Evolutionary conservation across 2,329 filamentous ascomycete genomes (phyloP).

Genomic region (Tricladium varicosporioides): DNA sequence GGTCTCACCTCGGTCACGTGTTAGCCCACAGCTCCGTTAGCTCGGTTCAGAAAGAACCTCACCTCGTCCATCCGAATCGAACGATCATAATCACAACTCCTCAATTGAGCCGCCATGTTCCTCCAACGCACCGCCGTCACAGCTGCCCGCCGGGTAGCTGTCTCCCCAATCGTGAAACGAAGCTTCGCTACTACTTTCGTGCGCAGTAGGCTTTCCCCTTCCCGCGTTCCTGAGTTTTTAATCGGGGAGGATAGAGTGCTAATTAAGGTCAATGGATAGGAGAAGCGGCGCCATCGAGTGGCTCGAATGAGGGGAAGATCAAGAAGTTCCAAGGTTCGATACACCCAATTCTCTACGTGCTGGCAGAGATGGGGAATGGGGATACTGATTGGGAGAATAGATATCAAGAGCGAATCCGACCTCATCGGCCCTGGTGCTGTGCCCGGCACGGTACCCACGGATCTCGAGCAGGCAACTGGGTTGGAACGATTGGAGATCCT

Average conservation of each 20-base stretch:
- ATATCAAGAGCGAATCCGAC: constrained; percentile 79
- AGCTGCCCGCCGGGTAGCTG: constrained; percentile 59
- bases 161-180: constrained; percentile 53
- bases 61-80: constrained; percentile 1
- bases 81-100: constrained; percentile 1
- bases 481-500: constrained; percentile 97
- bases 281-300: constrained; percentile 26
- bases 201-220: constrained; percentile 52
- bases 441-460: constrained; percentile 83
- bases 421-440: constrained; percentile 80
- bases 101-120: constrained; percentile 51
- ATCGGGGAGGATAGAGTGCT: neutral
- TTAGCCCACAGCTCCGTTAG: neutral
- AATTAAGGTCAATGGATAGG: constrained; percentile 18
- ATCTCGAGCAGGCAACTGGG: constrained; percentile 94
- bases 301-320: constrained; percentile 27
- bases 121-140: constrained; percentile 61
- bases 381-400: constrained; percentile 46
- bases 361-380: constrained; percentile 7
- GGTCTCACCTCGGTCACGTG: neutral
- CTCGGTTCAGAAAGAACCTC: neutral
- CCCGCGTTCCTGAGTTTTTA: constrained; percentile 24
- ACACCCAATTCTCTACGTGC: neutral
- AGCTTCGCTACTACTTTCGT: constrained; percentile 58
- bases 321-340: constrained; percentile 34